Base-by-base conservation (phyloP, 495 filamentous ascomycete genomes). In the Penicillium flavigenum region DNA sequence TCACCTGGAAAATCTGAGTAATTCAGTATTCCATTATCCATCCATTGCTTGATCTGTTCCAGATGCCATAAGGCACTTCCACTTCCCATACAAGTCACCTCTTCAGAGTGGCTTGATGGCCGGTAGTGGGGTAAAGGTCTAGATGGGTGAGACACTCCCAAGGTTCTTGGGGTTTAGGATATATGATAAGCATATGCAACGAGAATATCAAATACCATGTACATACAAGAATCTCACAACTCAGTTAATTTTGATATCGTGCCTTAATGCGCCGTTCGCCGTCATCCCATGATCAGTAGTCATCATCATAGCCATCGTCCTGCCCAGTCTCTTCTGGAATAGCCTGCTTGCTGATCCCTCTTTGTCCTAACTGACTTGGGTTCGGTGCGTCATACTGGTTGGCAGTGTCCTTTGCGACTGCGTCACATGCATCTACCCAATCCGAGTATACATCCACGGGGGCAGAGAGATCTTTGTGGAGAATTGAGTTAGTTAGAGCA, bases 391-490 rank as follows among this genome's bases (percentile, higher is more conserved):
- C 82, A 45, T 83, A 81, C 36, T 81, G 79, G 63, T 81, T 74
- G 58, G 77, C 73, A 44, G 76, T 80, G 49, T 85, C 79, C 62
- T 88, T 87, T 14, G 87, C 86, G 43, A 88, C 85, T 39, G 80
- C 83, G 77, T 96, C 93, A 69, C 94, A 96, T 36, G 94, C 94
- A 75, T 98, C 94, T 50, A 98, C 88, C 94, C 94, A 98, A 67
- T 97, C 95, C 31, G 90, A 90, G 68, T 98, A 98, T 16, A 98
- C 93, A 65, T 98, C 94, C 29, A 98, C 91, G 1, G 89, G 81
- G 16, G 88, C 88, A 36, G 91, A 93, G 54, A 98, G 85, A 68
- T 92, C 91, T 96, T 1, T 29, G 27, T 9, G 49, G 27, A 20
- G 34, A 29, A 20, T 20, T 48, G 22, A 24, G 26, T 58, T 19